These are phyloP conservation scores for Hippophae tibetana DNA, from an alignment of 306 rosid genomes.

Conservation along the genomic window DNA sequence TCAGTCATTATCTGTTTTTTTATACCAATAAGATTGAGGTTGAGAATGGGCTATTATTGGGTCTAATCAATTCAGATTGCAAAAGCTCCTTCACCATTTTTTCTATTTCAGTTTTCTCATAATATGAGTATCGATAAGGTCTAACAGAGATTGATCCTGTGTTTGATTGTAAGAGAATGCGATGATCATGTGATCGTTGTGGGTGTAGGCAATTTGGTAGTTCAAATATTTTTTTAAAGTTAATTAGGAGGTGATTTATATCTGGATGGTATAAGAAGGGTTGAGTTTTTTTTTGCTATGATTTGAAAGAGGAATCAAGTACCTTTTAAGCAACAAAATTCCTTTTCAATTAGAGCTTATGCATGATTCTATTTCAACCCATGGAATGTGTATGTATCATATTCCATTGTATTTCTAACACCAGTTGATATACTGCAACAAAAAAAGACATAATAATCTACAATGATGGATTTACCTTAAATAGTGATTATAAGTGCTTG, in stretches of 20 bases:
- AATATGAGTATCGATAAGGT: not conserved
- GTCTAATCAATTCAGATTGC: not conserved
- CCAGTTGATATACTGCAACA: not conserved
- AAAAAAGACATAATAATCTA: not conserved
- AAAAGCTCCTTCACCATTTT: not conserved
- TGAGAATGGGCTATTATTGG: not conserved
- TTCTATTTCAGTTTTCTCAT: not conserved
- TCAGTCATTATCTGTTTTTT: not conserved
- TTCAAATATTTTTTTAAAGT: too few relatives aligned
- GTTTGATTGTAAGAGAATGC: not conserved
- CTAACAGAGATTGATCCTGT: not conserved
- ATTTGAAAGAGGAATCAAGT: too few relatives aligned
- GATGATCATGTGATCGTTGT: not conserved
- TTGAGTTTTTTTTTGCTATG: too few relatives aligned
- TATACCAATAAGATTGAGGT: not conserved
- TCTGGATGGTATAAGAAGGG: too few relatives aligned
- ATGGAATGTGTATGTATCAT: not conserved
- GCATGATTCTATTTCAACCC: not conserved
- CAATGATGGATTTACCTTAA: not conserved
- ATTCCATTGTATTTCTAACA: not conserved
- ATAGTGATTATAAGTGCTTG: not conserved
- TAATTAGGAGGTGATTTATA: too few relatives aligned
- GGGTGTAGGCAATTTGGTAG: not conserved
- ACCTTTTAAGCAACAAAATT: too few relatives aligned
- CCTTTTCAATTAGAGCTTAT: not conserved